These are phyloP conservation scores for Xylaria sp. DNA, from an alignment of 2,329 filamentous ascomycete genomes.

Conservation along the genomic window DNA sequence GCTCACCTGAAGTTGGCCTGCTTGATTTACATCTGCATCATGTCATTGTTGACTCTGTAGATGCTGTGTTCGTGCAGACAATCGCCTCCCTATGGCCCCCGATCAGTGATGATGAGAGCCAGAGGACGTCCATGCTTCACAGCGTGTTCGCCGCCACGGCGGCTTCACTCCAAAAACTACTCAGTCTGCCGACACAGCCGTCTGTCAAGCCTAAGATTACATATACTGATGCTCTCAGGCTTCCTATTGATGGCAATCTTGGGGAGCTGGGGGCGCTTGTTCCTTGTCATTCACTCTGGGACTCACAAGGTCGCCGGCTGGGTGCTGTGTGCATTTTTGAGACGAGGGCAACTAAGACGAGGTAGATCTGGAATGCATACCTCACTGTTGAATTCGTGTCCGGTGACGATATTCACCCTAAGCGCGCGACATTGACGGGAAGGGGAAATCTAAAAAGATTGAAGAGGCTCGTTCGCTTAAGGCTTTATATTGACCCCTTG, in stretches of 20 bases:
- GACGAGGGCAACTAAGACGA: slow-evolving; percentile 27
- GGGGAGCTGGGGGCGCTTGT: slow-evolving; percentile 47
- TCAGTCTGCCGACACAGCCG: not conserved
- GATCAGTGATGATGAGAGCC: not conserved
- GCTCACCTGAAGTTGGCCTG: not conserved
- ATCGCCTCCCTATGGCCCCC: slow-evolving; percentile 23
- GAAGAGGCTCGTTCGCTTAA: not conserved
- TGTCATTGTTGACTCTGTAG: slow-evolving; percentile 38
- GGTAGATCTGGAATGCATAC: slow-evolving; percentile 6
- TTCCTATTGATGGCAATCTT: slow-evolving; percentile 31
- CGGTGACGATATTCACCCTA: not conserved
- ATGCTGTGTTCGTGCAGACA: slow-evolving; percentile 44
- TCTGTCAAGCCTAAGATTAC: slow-evolving; percentile 42
- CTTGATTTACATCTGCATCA: slow-evolving; percentile 40
- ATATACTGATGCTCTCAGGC: slow-evolving; percentile 38
- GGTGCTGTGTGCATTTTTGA: slow-evolving; percentile 50
- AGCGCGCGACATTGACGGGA: not conserved
- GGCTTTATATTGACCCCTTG: too few species aligned
- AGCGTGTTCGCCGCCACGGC: slow-evolving; percentile 23
- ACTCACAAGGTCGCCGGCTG: slow-evolving; percentile 49
- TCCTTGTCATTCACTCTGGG: slow-evolving; percentile 57
- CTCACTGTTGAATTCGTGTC: not conserved
- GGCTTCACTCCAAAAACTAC: slow-evolving; percentile 26
- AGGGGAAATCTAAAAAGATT: not conserved
- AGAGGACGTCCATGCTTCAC: slow-evolving; percentile 13